Base-by-base conservation (phyloP, 805 yeast genomes). In the Ogataea methanolica region DNA sequence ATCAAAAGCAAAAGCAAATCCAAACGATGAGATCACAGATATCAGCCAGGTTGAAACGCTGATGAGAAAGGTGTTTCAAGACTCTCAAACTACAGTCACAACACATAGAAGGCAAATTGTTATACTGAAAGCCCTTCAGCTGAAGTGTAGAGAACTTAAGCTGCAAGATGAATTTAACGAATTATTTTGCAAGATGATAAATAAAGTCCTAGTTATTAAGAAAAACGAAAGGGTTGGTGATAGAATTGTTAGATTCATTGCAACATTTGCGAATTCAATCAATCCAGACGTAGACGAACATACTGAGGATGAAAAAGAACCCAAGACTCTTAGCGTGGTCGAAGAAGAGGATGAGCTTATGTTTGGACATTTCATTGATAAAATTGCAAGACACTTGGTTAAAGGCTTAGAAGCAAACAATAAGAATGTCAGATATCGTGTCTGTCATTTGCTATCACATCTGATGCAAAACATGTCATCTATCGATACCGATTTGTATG, bases 331-430 rank as follows among this genome's bases (percentile, higher is more conserved):
- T 5, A 66, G 56, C 14, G 11, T 26, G 31, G 31, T 11, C 9
- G 31, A 26, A 23, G 57, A 55, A 19, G 63, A 57, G 5, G 69
- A 65, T 14, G 75, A 69, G n/a, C 44, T 17, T n/a, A 45, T 53
- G 37, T 73, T 77, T 40, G 61, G 78, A 2, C 67, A 73, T 19
- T 86, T 89, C 57, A 75, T 85, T 12, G 82, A 81, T 47, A 69
- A 67, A 47, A 63, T 89, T 29, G 74, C 88, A 2, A 72, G 78
- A 19, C 92, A 87, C 63, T 66, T 90, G 35, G 65, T 86, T n/a
- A 73, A 82, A 49, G 97, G 97, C 1, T 73, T 86, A 1, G 88
- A 83, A 51, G 85, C 96, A 12, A 78, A 78, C 54, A 85, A 87
- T 60, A 82, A 79, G 58, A 78, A 75, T 48, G 97, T 92, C 1